Conservation (phyloP, 345 rosid species). For the Moricandia arvensis region DNA sequence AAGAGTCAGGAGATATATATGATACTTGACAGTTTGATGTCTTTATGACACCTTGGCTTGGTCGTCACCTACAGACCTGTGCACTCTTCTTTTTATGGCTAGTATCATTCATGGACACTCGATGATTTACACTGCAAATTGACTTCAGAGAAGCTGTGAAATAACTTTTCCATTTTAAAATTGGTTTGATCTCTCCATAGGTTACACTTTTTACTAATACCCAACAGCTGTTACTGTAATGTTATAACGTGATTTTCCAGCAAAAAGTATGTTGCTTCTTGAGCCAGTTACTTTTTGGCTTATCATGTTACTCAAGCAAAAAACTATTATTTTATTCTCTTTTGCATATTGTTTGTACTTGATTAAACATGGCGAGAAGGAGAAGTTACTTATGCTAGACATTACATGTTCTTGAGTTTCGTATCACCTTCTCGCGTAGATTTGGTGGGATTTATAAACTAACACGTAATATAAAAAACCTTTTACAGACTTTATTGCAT, state of each 20-base stretch:
- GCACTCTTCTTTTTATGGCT: neutral
- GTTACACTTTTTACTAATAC: too few relatives aligned
- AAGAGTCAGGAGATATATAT: conserved; percentile 51
- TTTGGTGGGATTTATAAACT: too few relatives aligned
- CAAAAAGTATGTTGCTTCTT: neutral
- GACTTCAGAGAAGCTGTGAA: neutral
- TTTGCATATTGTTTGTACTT: too few relatives aligned
- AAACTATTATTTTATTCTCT: neutral
- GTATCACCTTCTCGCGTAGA: too few relatives aligned
- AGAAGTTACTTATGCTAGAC: too few relatives aligned
- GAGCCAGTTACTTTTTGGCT: neutral
- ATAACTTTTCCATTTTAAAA: neutral
- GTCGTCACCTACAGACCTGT: too few relatives aligned
- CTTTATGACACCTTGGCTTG: neutral
- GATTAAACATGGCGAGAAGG: too few relatives aligned
- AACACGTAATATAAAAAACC: too few relatives aligned
- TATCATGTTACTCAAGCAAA: neutral
- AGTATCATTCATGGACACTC: neutral
- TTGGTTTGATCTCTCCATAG: neutral
- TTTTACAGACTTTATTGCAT: conserved; percentile 1
- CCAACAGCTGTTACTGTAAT: too few relatives aligned
- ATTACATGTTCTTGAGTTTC: too few relatives aligned
- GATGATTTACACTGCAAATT: neutral
- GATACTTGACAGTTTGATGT: conserved; percentile 44
- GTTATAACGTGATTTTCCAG: neutral